Base-by-base conservation (phyloP, 306 rosid species). In the Dryas drummondii region DNA sequence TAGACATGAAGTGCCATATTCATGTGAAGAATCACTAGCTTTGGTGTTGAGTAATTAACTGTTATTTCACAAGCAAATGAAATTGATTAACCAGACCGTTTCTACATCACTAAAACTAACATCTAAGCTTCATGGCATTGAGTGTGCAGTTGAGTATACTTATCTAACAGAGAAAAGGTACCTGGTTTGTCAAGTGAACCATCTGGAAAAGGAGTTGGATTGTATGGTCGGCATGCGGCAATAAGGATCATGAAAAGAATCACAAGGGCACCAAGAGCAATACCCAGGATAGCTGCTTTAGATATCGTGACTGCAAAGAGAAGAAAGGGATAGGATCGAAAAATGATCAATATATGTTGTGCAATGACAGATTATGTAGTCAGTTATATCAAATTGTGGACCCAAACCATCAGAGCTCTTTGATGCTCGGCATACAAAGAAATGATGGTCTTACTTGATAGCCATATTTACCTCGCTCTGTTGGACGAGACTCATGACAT, bases 141-240 rank as follows among this genome's bases (percentile, higher is more conserved):
- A 63, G 15, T 22, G 9, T 17, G 37, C n/a, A 68, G 66, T 44
- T 9, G 37, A 6, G 27, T 17, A 4, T 52, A 37, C 40, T 26
- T 41, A 47, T 65, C 13, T 60, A 9, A 60, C 7, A 2, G 17
- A 46, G 37, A 6, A 52, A 14, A 70, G 68, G 42, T 55, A 92
- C 99, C 97, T 55, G 99, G 99, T 71, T 96, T 96, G 76, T 92
- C 97, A 41, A 92, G 87, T 67, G 98, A 75, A 78, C 97, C 90
- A 5, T 96, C 99, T 0, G 85, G 79, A 78, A 89, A 92, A 58
- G 99, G 86, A 48, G 86, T 66, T 9, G 91, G 93, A 78, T 80
- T 88, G 82, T 91, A 83, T 7, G 99, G 96, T 46, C 94, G 90
- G 81, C 87, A 92, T 57, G 91, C 97, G 3, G 97, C 93, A 51